Percentiles rank a stretch among this genome's conserved stretches.
Conservation (phyloP, 768 basidiomycete species). For the Lentinus tigrinus region DNA sequence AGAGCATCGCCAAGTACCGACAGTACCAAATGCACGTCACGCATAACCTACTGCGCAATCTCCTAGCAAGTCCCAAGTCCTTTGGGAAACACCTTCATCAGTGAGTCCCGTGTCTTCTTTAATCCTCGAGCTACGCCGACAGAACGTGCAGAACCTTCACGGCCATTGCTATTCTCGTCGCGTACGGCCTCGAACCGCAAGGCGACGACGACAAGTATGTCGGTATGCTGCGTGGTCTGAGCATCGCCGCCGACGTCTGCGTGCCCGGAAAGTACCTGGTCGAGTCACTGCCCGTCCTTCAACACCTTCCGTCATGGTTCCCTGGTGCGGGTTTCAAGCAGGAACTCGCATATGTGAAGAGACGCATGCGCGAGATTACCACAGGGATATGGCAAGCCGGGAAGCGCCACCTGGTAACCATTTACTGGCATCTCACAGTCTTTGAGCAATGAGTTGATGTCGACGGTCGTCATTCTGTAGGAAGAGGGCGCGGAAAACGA, state of each 20-base stretch:
- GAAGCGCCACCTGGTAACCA: neutral
- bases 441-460: neutral
- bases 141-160: neutral
- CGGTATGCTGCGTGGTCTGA: neutral
- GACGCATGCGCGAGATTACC: neutral
- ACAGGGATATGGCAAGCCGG: neutral
- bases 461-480: neutral
- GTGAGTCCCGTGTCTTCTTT: neutral
- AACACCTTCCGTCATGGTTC: neutral
- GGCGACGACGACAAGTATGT: neutral
- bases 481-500: neutral
- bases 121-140: neutral
- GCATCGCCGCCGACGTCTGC: neutral
- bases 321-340: slow-evolving; percentile 1
- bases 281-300: slow-evolving; percentile 22
- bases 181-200: neutral
- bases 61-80: neutral
- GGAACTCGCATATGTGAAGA: neutral
- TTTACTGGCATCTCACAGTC: neutral
- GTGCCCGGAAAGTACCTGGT: slow-evolving; percentile 27
- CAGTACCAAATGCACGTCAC: neutral
- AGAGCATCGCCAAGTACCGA: neutral
- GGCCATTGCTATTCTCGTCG: neutral
- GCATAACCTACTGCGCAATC: neutral
- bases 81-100: neutral